Evolutionary conservation across 495 filamentous ascomycete genomes (phyloP).

Genomic region (Pseudoneurospora amorphoporcata): DNA sequence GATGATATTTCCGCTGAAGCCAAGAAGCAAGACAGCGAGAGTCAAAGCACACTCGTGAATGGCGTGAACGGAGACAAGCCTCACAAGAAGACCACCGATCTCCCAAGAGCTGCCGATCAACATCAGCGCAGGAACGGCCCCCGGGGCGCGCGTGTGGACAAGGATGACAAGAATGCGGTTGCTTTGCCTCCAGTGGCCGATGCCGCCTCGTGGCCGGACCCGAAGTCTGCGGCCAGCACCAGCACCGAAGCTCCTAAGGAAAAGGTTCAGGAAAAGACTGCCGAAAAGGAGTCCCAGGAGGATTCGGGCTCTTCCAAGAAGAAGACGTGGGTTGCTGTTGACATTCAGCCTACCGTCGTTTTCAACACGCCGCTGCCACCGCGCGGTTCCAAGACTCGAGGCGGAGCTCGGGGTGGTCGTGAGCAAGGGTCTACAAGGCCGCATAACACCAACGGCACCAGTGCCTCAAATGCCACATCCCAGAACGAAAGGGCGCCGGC

Average conservation of each 20-base stretch:
- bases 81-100: constrained; percentile 41
- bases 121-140: constrained; percentile 31
- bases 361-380: constrained; percentile 70
- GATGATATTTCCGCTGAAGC: constrained; percentile 9
- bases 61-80: constrained; percentile 32
- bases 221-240: constrained; percentile 63
- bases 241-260: constrained; percentile 46
- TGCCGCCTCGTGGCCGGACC: constrained; percentile 78
- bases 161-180: constrained; percentile 32
- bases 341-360: constrained; percentile 65
- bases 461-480: constrained; percentile 1
- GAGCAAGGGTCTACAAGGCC: constrained; percentile 23
- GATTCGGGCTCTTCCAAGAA: constrained; percentile 49
- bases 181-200: constrained; percentile 50
- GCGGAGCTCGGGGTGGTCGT: constrained; percentile 44
- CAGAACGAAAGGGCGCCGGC: constrained; percentile 11
- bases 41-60: constrained; percentile 5
- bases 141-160: constrained; percentile 42
- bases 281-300: constrained; percentile 58
- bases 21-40: constrained; percentile 14
- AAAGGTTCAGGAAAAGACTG: constrained; percentile 42
- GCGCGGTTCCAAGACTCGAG: constrained; percentile 49
- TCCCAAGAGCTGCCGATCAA: constrained; percentile 34
- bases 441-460: constrained; percentile 6
- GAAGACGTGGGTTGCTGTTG: constrained; percentile 62